phyloP scores from a whole-genome alignment of 1,284 basidiomycete species.

The Porodaedalea pini region DNA sequence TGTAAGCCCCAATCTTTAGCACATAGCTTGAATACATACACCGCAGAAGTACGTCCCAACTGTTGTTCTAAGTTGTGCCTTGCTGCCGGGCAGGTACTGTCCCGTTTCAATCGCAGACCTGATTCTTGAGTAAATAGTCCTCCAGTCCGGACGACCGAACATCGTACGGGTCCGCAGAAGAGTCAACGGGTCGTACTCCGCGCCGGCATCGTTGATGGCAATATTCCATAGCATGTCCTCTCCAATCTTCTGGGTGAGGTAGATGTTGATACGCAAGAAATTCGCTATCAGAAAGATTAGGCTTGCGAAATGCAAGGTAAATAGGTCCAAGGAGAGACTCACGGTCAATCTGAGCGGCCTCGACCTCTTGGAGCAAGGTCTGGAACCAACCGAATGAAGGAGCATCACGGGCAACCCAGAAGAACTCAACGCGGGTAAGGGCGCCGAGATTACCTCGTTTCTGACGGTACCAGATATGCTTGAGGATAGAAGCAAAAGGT shows the following conservation, averaged over 20 bases:
- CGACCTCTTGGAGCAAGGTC: conserved; percentile 77
- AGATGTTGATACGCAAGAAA: conserved; percentile 87
- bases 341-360: conserved; percentile 81
- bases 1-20: too few relatives aligned
- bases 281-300: conserved; percentile 51
- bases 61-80: conserved; percentile 73
- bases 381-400: conserved; percentile 95
- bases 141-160: conserved; percentile 88
- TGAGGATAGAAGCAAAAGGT: conserved; percentile 87
- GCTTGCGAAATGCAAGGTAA: not conserved
- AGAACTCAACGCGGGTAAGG: conserved; percentile 83
- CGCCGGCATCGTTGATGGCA: conserved; percentile 79
- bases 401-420: conserved; percentile 87
- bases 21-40: conserved; percentile 27
- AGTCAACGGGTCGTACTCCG: conserved; percentile 81
- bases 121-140: conserved; percentile 69
- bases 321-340: conserved; percentile 32
- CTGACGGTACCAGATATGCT: conserved; percentile 91
- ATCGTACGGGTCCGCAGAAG: conserved; percentile 80
- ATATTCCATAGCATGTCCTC: conserved; percentile 90
- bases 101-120: conserved; percentile 73
- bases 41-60: conserved; percentile 88
- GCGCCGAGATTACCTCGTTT: conserved; percentile 69
- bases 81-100: conserved; percentile 73
- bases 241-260: conserved; percentile 81